Evolutionary conservation across 441 rosid genomes (phyloP).

Genomic region (Gossypium laxum): DNA sequence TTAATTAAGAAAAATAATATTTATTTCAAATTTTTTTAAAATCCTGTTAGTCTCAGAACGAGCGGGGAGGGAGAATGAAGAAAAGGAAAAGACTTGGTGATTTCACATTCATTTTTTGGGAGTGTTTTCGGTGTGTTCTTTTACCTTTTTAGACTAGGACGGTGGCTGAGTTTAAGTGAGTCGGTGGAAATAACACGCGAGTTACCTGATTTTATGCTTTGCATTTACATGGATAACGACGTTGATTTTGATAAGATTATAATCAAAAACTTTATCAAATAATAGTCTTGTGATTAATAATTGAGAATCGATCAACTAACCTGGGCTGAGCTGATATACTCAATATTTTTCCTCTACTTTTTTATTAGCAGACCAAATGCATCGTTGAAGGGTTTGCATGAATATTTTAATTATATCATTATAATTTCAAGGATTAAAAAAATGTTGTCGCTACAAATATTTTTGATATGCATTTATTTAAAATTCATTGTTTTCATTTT

Average conservation of each 20-base stretch:
- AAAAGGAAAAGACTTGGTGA: background rate
- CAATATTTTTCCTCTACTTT: background rate
- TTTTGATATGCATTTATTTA: too few species aligned
- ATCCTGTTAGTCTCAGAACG: background rate
- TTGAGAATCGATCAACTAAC: too few species aligned
- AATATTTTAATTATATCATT: background rate
- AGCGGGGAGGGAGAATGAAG: background rate
- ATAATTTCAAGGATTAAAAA: too few species aligned
- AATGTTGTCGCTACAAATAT: too few species aligned
- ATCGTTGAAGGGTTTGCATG: background rate
- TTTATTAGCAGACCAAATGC: background rate
- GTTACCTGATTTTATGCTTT: background rate
- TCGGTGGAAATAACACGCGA: constrained; percentile 10
- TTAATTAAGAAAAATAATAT: background rate
- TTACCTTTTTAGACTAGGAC: background rate
- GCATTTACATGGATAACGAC: background rate
- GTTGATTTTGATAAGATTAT: background rate
- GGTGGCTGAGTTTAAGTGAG: constrained; percentile 2
- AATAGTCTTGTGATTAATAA: too few species aligned
- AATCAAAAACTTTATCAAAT: too few species aligned
- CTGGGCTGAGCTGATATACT: too few species aligned
- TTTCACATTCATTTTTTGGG: background rate
- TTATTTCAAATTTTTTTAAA: background rate
- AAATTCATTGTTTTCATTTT: too few species aligned
- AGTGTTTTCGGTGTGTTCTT: background rate